These are phyloP conservation scores for Mycena floridula DNA, from an alignment of 768 basidiomycete genomes.

Conservation along the genomic window DNA sequence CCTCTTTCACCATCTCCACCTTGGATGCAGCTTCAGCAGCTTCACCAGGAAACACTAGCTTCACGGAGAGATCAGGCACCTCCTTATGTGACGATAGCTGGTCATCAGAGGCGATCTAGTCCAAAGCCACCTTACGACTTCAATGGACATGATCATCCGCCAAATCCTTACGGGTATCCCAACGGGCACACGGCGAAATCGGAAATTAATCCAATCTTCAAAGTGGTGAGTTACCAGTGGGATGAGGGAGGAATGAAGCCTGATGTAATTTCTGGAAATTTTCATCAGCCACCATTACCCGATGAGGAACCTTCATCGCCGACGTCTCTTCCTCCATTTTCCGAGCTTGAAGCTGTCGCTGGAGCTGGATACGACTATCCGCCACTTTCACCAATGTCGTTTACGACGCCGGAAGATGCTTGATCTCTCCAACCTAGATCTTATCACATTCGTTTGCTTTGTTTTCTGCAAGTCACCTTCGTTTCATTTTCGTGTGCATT, in stretches of 20 bases:
- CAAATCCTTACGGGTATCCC: constrained; percentile 52
- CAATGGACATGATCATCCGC: constrained; percentile 37
- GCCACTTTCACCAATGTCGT: constrained; percentile 73
- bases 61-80: constrained; percentile 31
- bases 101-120: constrained; percentile 30
- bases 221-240: constrained; percentile 68
- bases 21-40: constrained; percentile 47
- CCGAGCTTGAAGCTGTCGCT: constrained; percentile 78
- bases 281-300: constrained; percentile 49
- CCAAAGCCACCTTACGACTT: constrained; percentile 40
- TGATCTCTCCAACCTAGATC: too few relatives aligned
- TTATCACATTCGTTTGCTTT: constrained; percentile 28
- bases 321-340: constrained; percentile 67
- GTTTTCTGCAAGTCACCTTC: constrained; percentile 11
- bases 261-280: constrained; percentile 23
- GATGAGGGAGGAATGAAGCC: constrained; percentile 29
- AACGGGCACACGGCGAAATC: constrained; percentile 58
- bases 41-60: constrained; percentile 25
- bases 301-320: constrained; percentile 32
- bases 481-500: constrained; percentile 16
- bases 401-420: constrained; percentile 44
- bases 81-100: constrained; percentile 28
- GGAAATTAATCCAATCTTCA: constrained; percentile 82
- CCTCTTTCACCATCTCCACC: constrained; percentile 48
- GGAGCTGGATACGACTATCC: constrained; percentile 62